Conservation (phyloP, 805 yeast species). For the Pichia thaimueangensis region DNA sequence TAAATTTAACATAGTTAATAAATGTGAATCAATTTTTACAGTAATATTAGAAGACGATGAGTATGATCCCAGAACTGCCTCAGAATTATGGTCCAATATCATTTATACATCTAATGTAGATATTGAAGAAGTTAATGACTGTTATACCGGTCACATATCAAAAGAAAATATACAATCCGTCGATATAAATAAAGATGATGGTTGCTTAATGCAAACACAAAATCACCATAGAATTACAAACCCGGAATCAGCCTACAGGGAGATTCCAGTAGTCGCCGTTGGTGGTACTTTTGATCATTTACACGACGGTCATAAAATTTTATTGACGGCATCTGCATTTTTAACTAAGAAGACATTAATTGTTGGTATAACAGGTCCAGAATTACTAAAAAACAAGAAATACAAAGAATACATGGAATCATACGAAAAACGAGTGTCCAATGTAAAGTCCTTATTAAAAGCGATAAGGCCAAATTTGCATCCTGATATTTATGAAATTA, state of each 20-base stretch:
- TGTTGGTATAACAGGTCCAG: conserved; percentile 79
- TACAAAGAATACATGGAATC: conserved; percentile 58
- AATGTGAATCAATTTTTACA: not conserved
- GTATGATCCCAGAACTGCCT: not conserved
- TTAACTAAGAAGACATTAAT: conserved; percentile 50
- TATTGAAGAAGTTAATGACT: not conserved
- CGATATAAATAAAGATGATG: not conserved
- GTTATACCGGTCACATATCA: not conserved
- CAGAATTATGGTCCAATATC: conserved; percentile 2
- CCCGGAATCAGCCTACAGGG: not conserved
- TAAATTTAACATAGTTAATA: not conserved
- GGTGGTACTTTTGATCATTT: conserved; percentile 98
- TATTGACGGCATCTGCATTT: conserved; percentile 67
- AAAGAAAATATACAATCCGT: not conserved
- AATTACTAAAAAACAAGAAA: conserved; percentile 67
- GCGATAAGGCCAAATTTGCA: conserved; percentile 39
- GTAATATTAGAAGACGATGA: conserved; percentile 3
- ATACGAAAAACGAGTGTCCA: conserved; percentile 43
- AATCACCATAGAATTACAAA: not conserved
- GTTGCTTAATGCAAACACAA: not conserved
- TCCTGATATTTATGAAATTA: conserved; percentile 54
- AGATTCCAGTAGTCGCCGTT: conserved; percentile 41
- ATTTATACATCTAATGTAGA: not conserved
- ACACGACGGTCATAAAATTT: conserved; percentile 90
- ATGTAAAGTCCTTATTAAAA: conserved; percentile 44